Evolutionary conservation across 768 basidiomycete genomes (phyloP).

Genomic region (Guyanaporus albipodus): DNA sequence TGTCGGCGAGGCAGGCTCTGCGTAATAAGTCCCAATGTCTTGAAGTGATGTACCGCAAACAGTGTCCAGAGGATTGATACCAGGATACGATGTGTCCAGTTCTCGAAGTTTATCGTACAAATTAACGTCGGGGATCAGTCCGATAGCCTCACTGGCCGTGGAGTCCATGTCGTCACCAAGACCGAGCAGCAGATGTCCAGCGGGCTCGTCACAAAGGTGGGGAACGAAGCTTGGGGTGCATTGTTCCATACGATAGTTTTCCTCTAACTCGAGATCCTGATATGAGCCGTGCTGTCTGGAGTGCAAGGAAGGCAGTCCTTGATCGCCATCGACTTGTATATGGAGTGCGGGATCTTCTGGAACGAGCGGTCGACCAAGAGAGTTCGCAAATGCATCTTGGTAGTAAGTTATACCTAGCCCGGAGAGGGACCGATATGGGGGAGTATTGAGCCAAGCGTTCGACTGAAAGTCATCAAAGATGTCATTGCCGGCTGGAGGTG

Average conservation of each 20-base stretch:
- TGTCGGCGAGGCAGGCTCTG: neutral
- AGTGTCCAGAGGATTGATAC: conserved; percentile 41
- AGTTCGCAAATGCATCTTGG: neutral
- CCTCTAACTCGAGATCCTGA: neutral
- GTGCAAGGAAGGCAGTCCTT: neutral
- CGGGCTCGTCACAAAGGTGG: neutral
- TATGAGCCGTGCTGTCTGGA: neutral
- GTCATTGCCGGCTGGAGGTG: neutral
- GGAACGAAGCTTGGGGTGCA: neutral
- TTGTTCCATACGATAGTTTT: neutral
- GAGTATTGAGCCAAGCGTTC: conserved; percentile 22
- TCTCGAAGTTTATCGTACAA: conserved; percentile 28
- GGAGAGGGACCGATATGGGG: conserved; percentile 15
- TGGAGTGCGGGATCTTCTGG: neutral
- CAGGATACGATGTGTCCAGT: conserved; percentile 14
- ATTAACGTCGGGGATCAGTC: conserved; percentile 34
- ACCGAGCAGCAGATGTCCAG: neutral
- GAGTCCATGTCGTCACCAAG: conserved; percentile 11
- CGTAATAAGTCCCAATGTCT: neutral
- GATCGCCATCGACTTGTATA: conserved; percentile 8
- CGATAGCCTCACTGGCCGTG: conserved; percentile 12
- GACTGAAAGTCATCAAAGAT: conserved; percentile 28
- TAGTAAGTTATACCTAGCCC: conserved; percentile 26
- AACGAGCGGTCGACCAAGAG: neutral
- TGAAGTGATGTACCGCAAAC: conserved; percentile 15